Conservation (phyloP, 306 rosid genomes). For the Arachis hypogaea region DNA sequence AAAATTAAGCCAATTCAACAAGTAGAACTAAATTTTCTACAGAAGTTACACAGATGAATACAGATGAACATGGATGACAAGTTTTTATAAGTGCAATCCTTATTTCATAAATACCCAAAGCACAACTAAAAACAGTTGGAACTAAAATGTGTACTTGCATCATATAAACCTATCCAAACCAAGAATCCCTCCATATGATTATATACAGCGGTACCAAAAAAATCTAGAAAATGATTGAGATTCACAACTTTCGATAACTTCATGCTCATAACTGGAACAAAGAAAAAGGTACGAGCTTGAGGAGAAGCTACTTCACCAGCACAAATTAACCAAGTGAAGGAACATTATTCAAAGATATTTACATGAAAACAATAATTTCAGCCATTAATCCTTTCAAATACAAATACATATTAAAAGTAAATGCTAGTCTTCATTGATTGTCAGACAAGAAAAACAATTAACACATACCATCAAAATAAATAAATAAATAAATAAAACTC, state of each 20-base stretch:
- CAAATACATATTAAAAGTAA: not conserved
- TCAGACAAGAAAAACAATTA: not conserved
- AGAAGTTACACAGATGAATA: not conserved
- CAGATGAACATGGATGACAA: no score
- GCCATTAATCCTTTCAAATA: constrained; percentile 4
- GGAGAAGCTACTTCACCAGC: not conserved
- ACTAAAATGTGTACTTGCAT: not conserved
- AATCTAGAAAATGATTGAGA: not conserved
- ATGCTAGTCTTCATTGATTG: not conserved
- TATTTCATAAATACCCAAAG: not conserved
- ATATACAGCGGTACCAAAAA: not conserved
- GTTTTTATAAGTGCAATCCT: no score
- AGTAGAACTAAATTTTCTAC: not conserved
- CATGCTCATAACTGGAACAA: not conserved
- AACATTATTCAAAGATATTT: constrained; percentile 13
- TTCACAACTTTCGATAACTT: not conserved
- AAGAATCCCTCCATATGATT: not conserved
- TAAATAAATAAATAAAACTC: not conserved
- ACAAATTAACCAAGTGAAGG: constrained; percentile 6
- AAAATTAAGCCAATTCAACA: not conserved
- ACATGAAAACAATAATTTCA: constrained; percentile 24
- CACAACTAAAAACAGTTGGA: constrained; percentile 1
- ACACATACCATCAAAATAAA: not conserved
- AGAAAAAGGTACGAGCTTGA: not conserved
- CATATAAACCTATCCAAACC: not conserved